These are phyloP conservation scores for Zostera marina DNA, from an alignment of 116 monocot genomes.

Conservation along the genomic window DNA sequence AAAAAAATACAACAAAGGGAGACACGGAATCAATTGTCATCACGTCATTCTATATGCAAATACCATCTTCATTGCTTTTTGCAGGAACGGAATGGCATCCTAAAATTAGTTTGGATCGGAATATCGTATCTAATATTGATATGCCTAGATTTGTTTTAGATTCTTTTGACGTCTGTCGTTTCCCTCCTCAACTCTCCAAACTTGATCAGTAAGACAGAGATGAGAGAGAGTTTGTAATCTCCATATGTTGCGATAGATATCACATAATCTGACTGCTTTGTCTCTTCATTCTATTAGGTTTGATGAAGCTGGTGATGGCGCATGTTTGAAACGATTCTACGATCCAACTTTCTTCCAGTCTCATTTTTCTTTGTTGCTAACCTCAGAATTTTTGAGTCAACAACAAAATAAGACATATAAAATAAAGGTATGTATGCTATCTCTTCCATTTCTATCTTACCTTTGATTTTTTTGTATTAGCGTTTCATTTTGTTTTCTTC, in stretches of 20 bases:
- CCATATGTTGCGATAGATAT: background rate
- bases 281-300: constrained; percentile 27
- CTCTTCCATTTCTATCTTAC: no score
- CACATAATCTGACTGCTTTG: constrained; percentile 1
- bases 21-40: no score
- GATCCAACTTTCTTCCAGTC: constrained; percentile 78
- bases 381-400: constrained; percentile 19
- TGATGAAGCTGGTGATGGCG: constrained; percentile 88
- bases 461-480: background rate
- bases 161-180: constrained; percentile 80
- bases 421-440: constrained; percentile 30
- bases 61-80: constrained; percentile 2
- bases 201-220: constrained; percentile 64
- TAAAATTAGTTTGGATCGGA: constrained; percentile 46
- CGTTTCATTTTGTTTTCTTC: background rate
- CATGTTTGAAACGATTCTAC: constrained; percentile 82
- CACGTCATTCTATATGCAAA: background rate
- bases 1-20: no score
- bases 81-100: constrained; percentile 71
- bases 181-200: constrained; percentile 59
- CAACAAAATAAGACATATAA: constrained; percentile 46
- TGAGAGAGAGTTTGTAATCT: constrained; percentile 14
- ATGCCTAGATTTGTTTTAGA: constrained; percentile 82
- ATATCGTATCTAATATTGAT: constrained; percentile 56
- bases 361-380: constrained; percentile 20